These are phyloP conservation scores for Cladosporium colombiae DNA, from an alignment of 2,329 filamentous ascomycete species.

Conservation along the genomic window DNA sequence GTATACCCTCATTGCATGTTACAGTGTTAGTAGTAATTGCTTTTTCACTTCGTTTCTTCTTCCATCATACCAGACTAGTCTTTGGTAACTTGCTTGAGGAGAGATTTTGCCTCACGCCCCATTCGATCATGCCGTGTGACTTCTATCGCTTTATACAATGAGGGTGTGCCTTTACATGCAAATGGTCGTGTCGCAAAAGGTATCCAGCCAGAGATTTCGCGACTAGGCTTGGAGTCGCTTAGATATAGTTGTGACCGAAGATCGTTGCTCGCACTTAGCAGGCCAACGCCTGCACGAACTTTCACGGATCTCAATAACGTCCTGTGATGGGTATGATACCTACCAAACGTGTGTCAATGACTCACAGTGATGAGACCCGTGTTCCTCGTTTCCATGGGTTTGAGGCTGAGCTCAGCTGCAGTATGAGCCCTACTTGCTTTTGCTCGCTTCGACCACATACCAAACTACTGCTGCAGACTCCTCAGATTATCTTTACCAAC, in stretches of 20 bases:
- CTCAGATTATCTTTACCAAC: neutral
- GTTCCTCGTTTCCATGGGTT: neutral
- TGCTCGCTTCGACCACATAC: neutral
- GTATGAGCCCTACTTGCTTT: neutral
- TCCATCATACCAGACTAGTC: neutral
- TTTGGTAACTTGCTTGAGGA: neutral
- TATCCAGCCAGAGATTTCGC: neutral
- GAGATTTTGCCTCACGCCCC: neutral
- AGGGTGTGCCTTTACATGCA: neutral
- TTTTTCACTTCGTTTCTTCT: neutral
- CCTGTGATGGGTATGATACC: neutral
- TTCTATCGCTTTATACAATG: neutral
- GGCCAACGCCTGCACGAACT: neutral
- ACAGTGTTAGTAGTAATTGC: slow-evolving; percentile 12
- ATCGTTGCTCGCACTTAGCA: too few relatives aligned
- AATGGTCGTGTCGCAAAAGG: neutral
- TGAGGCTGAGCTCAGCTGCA: neutral
- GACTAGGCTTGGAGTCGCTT: too few relatives aligned
- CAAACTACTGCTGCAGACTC: neutral
- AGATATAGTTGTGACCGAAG: too few relatives aligned
- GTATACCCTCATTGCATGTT: slow-evolving; percentile 21
- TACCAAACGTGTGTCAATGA: neutral
- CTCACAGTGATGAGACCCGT: neutral
- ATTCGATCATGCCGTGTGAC: neutral
- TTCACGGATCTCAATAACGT: neutral